Evolutionary conservation across 129 eudicot genomes (phyloP), one percentile per base, ranked within the genome.

Genomic region (Chrysanthemum lavandulifolium): DNA sequence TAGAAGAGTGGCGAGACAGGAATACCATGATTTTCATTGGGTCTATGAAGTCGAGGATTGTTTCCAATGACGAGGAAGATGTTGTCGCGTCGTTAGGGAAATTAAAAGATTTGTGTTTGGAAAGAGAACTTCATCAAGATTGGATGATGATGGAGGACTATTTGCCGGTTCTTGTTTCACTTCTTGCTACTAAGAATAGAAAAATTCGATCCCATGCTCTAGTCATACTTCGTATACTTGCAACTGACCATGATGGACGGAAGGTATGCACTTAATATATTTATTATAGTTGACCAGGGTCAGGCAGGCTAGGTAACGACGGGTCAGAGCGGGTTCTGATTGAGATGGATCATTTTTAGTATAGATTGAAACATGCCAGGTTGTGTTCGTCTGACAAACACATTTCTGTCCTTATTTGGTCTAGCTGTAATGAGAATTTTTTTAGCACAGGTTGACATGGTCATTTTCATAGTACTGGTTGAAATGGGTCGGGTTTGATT

Each of bases 81-180:
- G 86, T 79, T 11, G 76, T 85, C 7, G n/a, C 7, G 0, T 74
- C 61, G 23, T 36, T 84, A 43, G 43, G 67, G 45, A 78, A 81
- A 54, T 73, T 84, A 15, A 72, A 48, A 29, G 81, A 59, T 75
- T 68, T 84, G 23, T 74, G 77, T 0, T 36, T 45, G 76, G 76
- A 75, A 72, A 78, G 86, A 40, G 81, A 75, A 13, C 59, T 84
- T 72, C 79, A 84, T 68, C 81, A 69, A 13, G 89, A 84, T 63
- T 84, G 89, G 83, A 65, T 84, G 63, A 76, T 84, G 73, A 74
- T 84, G 84, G 89, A 84, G 71, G 84, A 75, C 2, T 84, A 84
- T 43, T 54, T 84, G 76, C 89, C 86, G 2, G 71, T 81, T 67
- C 65, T 81, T 47, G 65, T 72, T 53, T 61, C 78, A 18, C 89